These are phyloP conservation scores for Cercospora sp. DNA, from an alignment of 2,329 filamentous ascomycete genomes.

Conservation along the genomic window DNA sequence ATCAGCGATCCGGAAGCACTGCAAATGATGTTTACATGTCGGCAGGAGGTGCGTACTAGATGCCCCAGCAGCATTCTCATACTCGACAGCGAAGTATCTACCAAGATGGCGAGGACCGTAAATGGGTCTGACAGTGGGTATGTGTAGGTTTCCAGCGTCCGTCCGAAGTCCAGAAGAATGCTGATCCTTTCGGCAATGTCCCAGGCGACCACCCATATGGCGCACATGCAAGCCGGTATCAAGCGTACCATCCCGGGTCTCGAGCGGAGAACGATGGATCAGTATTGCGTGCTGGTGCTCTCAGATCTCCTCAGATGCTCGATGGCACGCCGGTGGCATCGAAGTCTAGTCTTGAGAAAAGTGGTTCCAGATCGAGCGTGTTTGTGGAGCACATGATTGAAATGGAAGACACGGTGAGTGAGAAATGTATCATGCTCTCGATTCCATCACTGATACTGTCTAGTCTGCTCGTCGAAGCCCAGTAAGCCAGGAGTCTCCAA, in stretches of 20 bases:
- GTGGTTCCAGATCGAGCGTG: slow-evolving; percentile 16
- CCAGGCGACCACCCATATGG: slow-evolving; percentile 17
- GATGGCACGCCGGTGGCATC: slow-evolving; percentile 18
- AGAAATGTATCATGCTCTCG: slow-evolving; percentile 16
- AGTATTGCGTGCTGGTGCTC: slow-evolving; percentile 15
- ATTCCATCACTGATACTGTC: neutral
- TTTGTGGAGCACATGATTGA: slow-evolving; percentile 27
- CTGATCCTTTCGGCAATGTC: slow-evolving; percentile 27
- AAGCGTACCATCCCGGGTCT: slow-evolving; percentile 19
- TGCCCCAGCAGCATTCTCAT: slow-evolving; percentile 23
- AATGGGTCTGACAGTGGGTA: slow-evolving; percentile 32
- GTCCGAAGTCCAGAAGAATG: slow-evolving; percentile 16
- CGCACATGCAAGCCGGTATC: neutral
- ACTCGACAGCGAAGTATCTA: slow-evolving; percentile 34
- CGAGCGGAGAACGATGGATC: slow-evolving; percentile 20
- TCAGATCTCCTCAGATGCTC: slow-evolving; percentile 24
- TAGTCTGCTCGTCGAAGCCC: slow-evolving; percentile 12
- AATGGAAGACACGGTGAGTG: slow-evolving; percentile 27
- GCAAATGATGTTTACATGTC: slow-evolving; percentile 32
- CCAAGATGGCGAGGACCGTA: slow-evolving; percentile 23
- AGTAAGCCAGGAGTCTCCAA: slow-evolving; percentile 11
- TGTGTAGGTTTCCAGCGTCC: slow-evolving; percentile 25
- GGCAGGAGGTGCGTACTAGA: slow-evolving; percentile 34
- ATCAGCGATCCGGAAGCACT: slow-evolving; percentile 30
- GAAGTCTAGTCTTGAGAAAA: slow-evolving; percentile 10